Evolutionary conservation across 257 asterid genomes (phyloP), one percentile per base, ranked within the genome.

Genomic region (Coffea eugenioides): DNA sequence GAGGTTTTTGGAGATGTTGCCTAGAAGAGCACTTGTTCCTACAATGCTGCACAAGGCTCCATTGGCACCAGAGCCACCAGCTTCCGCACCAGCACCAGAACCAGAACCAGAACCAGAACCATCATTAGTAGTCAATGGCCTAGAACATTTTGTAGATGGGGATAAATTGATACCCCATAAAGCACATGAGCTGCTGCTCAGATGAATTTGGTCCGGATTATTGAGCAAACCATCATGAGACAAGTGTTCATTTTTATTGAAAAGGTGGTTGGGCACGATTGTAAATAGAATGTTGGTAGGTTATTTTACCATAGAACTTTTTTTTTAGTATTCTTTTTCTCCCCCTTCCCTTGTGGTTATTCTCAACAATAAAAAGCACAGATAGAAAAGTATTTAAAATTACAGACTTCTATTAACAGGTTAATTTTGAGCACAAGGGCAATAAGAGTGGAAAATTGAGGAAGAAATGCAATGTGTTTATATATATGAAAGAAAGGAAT

Each of bases 11-110:
- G 74, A 75, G 25, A 70, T 80, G 75, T 64, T 89, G 80, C 86
- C 95, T 31, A 88, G 97, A 86, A 87, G 88, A 82, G 94, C 91
- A 45, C 95, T 92, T 72, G 89, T 80, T 39, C 81, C 77, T 31
- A 75, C 80, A 57, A 64, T 45, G 68, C 70, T 25, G 46, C 82
- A 75, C 18, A 77, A 71, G 12, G 69, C 79, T 48, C 74, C 83
- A 21, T 36, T 79, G 45, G 77, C 85, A 18, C 73, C 85, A 0
- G 78, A 82, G 68, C 82, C 76, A 1, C 64, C 81, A 5, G 41
- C 68, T 41, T 71, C 76, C 0, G 45, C 69, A 16, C 73, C 68
- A 0, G 14, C 67, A 56, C 56, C 76, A 12, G 66, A 77, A 54
- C 73, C 83, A n/a, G 75, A 83, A 18, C 73, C 73, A 1, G 56